Evolutionary conservation across 768 basidiomycete genomes (phyloP), one percentile per base, ranked within the genome.

Genomic region (Boletus vinaceobasis): DNA sequence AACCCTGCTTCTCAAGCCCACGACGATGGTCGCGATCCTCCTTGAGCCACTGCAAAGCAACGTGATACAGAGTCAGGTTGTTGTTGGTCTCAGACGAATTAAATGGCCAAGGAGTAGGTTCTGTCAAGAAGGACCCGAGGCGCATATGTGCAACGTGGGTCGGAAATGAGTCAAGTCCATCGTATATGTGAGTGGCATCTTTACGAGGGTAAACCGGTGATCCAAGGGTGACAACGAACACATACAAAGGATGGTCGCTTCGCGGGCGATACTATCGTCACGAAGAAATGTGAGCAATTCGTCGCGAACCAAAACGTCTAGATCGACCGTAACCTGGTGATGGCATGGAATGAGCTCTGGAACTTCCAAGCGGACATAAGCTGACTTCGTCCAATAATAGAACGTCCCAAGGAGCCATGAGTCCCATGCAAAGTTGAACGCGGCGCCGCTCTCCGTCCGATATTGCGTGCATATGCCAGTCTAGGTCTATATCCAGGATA

Each of bases 111-210:
- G 83, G 65, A 14, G 82, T 79, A 4, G 90, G 87, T 17, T 76
- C 75, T 2, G 81, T 84, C 13, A 85, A 75, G 51, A 94, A 84
- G 13, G 77, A 73, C 5, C 97, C 97, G 44, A 93, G 79, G 26
- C 88, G 84, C 85, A 99, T 88, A 67, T 98, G 97, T 5, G 85
- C 85, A 56, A 98, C 77, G 65, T 96, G 92, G 1, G 95, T 98
- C 4, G 97, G 96, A 75, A 96, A 98, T n/a, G 79, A 71, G 64
- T 83, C 81, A 31, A 98, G 73, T 11, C 95, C 96, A 68, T 98
- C 96, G 60, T 94, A 97, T 63, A 99, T 97, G 70, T 99, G 97
- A 1, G 95, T 98, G 11, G 95, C 93, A 73, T 97, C 92, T 94
- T 62, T 19, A 36, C 23, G 21, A 4, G 27, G 19, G 29, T 62